Conservation (phyloP, 2,329 filamentous ascomycete genomes). For the Fusarium begoniae region DNA sequence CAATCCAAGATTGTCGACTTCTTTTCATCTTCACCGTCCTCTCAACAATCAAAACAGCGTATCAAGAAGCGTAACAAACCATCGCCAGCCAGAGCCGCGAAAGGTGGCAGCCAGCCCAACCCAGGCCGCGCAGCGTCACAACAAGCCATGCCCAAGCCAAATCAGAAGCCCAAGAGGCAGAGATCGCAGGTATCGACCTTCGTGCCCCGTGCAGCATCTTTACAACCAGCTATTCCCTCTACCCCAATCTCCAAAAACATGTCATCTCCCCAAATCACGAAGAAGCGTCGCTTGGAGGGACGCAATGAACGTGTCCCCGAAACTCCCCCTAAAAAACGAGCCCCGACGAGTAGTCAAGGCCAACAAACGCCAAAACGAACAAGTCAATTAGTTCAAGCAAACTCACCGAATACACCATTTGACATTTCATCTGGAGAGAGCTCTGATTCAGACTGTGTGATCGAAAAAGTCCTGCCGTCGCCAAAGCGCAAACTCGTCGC, state of each 20-base stretch:
- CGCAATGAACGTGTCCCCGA: slow-evolving; percentile 4
- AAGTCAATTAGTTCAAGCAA: neutral
- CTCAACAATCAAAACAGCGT: neutral
- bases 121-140: neutral
- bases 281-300: neutral
- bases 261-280: slow-evolving; percentile 5
- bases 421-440: slow-evolving; percentile 30
- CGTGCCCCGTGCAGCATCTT: neutral
- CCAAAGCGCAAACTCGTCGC: slow-evolving; percentile 25
- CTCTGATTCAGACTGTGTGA: slow-evolving; percentile 29
- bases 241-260: neutral
- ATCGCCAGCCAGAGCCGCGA: neutral
- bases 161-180: neutral
- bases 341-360: neutral
- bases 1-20: slow-evolving; percentile 30
- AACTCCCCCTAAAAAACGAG: slow-evolving; percentile 2
- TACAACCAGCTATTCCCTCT: neutral
- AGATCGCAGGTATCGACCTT: neutral
- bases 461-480: slow-evolving; percentile 6
- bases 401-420: slow-evolving; percentile 30
- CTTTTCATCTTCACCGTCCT: slow-evolving; percentile 7
- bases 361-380: neutral
- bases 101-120: neutral
- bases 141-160: neutral
- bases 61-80: neutral